Evolutionary conservation across 2,329 filamentous ascomycete species (phyloP).

Genomic region (Fusarium falciforme): DNA sequence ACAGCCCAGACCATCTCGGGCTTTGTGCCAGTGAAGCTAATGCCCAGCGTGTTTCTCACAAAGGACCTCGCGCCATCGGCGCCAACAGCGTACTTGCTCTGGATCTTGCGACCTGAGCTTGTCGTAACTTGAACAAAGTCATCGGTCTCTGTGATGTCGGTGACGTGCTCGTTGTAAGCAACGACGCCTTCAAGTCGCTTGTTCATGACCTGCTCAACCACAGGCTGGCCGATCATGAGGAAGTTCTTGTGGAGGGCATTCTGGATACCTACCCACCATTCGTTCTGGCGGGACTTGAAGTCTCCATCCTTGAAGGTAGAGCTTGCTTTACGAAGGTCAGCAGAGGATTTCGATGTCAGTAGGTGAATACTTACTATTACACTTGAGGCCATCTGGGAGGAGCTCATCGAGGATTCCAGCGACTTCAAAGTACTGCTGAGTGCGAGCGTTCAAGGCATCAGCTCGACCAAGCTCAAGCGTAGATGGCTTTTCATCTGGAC

Average conservation of each 20-base stretch:
- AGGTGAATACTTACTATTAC: conserved; percentile 55
- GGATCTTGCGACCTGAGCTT: conserved; percentile 46
- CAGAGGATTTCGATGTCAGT: background rate
- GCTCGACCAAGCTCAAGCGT: conserved; percentile 57
- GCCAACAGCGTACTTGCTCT: conserved; percentile 58
- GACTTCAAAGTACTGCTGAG: conserved; percentile 60
- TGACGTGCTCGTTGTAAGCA: conserved; percentile 53
- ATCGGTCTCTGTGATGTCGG: conserved; percentile 66
- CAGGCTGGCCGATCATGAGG: conserved; percentile 62
- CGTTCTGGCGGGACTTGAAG: conserved; percentile 60
- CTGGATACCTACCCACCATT: conserved; percentile 60
- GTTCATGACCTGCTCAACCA: conserved; percentile 55
- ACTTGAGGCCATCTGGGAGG: conserved; percentile 56
- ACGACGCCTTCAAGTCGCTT: conserved; percentile 48
- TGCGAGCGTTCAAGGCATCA: conserved; percentile 61
- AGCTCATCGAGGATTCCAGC: conserved; percentile 57
- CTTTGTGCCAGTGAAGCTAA: conserved; percentile 58
- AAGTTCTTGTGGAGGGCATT: conserved; percentile 60
- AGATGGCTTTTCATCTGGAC: conserved; percentile 52
- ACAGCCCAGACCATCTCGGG: conserved; percentile 64
- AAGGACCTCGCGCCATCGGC: conserved; percentile 64
- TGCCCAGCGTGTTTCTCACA: conserved; percentile 55
- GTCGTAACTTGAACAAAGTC: conserved; percentile 56
- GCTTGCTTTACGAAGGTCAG: conserved; percentile 50
- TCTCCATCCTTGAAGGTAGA: conserved; percentile 59